Evolutionary conservation across 2,329 filamentous ascomycete genomes (phyloP).

Genomic region (Cytospora chrysosperma): DNA sequence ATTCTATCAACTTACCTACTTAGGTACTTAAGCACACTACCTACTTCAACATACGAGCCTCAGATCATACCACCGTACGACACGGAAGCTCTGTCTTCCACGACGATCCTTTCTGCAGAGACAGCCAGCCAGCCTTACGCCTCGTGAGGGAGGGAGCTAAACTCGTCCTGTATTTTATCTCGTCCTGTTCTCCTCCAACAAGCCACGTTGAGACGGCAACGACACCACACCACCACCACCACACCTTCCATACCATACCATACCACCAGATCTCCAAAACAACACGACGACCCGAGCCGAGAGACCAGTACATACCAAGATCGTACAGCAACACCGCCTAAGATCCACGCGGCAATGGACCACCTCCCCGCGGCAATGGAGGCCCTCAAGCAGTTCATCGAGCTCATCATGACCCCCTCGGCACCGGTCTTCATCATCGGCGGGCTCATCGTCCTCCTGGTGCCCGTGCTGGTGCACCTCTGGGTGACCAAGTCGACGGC

Average conservation of each 20-base stretch:
- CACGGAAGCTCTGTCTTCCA: constrained; percentile 18
- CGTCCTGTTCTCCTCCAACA: neutral
- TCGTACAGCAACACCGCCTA: neutral
- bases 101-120: constrained; percentile 2
- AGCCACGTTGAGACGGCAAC: neutral
- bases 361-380: constrained; percentile 35
- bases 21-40: too few species aligned
- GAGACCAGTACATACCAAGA: too few species aligned
- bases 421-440: constrained; percentile 65
- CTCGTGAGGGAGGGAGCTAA: neutral
- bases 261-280: neutral
- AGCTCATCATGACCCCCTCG: constrained; percentile 60
- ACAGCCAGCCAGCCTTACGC: neutral
- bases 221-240: too few species aligned
- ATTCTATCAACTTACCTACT: neutral
- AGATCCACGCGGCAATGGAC: neutral
- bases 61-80: constrained; percentile 11
- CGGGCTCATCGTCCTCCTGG: constrained; percentile 65
- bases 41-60: constrained; percentile 8
- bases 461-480: constrained; percentile 76
- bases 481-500: constrained; percentile 67
- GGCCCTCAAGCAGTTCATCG: constrained; percentile 42
- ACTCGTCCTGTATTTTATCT: constrained; percentile 1
- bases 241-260: neutral
- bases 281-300: neutral